These are phyloP conservation scores for Pleodorina starrii DNA, from an alignment of 139 green algal genomes.

Conservation along the genomic window DNA sequence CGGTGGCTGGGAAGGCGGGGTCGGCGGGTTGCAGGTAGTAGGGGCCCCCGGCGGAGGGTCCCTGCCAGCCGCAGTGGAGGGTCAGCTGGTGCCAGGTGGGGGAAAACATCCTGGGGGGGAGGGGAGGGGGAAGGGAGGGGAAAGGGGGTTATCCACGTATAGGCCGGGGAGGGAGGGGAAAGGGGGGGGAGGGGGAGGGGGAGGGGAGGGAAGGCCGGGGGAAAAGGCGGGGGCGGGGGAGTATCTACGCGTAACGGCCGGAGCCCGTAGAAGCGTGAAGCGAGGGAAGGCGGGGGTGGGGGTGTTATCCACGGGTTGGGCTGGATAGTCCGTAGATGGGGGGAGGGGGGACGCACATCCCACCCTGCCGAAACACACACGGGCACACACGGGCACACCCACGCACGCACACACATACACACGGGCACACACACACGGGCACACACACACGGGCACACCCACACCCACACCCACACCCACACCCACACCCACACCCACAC, in stretches of 20 bases:
- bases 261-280: background rate
- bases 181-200: background rate
- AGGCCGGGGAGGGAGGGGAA: background rate
- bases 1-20: background rate
- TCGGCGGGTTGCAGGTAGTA: conserved; percentile 35
- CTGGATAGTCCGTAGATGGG: too few relatives aligned
- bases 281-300: too few relatives aligned
- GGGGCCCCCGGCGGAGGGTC: conserved; percentile 63
- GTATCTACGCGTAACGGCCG: background rate
- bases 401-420: background rate
- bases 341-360: too few relatives aligned
- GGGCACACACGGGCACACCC: too few relatives aligned
- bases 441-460: too few relatives aligned
- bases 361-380: too few relatives aligned
- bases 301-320: too few relatives aligned
- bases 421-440: background rate
- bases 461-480: too few relatives aligned
- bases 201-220: background rate
- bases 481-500: too few relatives aligned
- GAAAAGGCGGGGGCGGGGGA: too few relatives aligned
- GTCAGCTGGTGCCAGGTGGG: conserved; percentile 74
- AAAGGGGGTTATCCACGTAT: too few relatives aligned
- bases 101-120: conserved; percentile 57
- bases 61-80: conserved; percentile 73
- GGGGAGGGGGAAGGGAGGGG: background rate